These are phyloP conservation scores for Mitragyna speciosa DNA, from an alignment of 257 asterid genomes.

Conservation along the genomic window DNA sequence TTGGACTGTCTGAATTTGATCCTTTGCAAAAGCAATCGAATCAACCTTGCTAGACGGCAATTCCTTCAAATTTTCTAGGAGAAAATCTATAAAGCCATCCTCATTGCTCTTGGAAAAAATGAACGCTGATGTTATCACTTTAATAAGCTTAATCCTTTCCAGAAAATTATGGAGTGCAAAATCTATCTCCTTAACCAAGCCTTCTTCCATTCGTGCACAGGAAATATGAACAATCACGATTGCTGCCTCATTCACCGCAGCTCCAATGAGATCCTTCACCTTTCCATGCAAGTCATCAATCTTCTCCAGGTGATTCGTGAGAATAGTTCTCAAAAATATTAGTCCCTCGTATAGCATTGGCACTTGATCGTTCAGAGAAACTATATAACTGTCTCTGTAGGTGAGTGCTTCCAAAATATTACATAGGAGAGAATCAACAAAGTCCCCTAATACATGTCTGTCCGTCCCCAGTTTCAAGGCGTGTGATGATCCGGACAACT, in stretches of 20 bases:
- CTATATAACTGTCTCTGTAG: not conserved
- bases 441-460: not conserved
- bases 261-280: no score
- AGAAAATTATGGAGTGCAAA: no score
- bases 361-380: not conserved
- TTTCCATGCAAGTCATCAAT: not conserved
- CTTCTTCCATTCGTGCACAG: no score
- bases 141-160: not conserved
- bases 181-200: no score
- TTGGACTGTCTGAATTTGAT: not conserved
- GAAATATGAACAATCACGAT: no score
- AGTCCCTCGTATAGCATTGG: not conserved
- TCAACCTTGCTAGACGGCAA: not conserved
- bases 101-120: not conserved
- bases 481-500: not conserved
- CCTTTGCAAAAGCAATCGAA: not conserved
- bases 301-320: not conserved
- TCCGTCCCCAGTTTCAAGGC: no score
- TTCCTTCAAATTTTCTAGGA: conserved; percentile 1
- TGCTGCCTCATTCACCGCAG: no score
- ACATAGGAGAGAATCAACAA: not conserved
- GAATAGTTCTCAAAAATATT: not conserved
- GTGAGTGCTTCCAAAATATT: not conserved
- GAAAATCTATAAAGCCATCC: not conserved
- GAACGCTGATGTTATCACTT: not conserved